A percentile compares a stretch with the other conserved stretches of the same genome.
Conservation (phyloP, 1,284 basidiomycete genomes). For the Pyrrhoderma noxium region DNA sequence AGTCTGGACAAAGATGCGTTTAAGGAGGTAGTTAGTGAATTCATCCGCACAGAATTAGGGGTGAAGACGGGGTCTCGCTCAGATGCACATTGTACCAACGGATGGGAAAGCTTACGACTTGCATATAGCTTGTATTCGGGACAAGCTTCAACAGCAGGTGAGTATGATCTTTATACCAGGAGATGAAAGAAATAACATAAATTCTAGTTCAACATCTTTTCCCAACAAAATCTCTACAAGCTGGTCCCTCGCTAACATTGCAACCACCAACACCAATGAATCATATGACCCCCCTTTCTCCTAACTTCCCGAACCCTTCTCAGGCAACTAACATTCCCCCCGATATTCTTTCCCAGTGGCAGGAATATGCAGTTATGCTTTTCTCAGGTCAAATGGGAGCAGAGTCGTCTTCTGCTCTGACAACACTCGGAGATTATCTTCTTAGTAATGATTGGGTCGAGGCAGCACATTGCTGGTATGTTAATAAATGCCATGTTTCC, state of each 20-base stretch:
- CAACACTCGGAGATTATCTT: constrained; percentile 83
- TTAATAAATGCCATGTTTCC: constrained; percentile 12
- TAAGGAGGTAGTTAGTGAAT: constrained; percentile 86
- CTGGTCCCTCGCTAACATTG: constrained; percentile 33
- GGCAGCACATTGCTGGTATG: constrained; percentile 88
- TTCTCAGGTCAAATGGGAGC: constrained; percentile 62
- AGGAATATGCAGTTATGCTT: constrained; percentile 82
- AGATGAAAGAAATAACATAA: constrained; percentile 4
- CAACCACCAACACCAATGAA: constrained; percentile 28
- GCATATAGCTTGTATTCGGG: constrained; percentile 87
- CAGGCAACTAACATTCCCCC: constrained; percentile 40
- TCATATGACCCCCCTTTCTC: constrained; percentile 54
- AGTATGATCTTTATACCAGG: constrained; percentile 20
- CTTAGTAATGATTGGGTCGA: constrained; percentile 66
- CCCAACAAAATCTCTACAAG: constrained; percentile 49
- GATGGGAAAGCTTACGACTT: constrained; percentile 69
- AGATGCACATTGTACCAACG: constrained; percentile 31
- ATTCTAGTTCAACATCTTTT: constrained; percentile 68
- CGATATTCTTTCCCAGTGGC: constrained; percentile 70
- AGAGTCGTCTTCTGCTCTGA: constrained; percentile 69
- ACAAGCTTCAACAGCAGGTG: constrained; percentile 69
- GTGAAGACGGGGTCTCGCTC: constrained; percentile 28
- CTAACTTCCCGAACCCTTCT: constrained; percentile 47
- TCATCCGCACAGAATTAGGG: constrained; percentile 75
- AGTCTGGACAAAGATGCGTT: constrained; percentile 90